Base-by-base conservation (phyloP, 192 early-diverging fungal genomes). In the Rhizoclosmatium sp. region DNA sequence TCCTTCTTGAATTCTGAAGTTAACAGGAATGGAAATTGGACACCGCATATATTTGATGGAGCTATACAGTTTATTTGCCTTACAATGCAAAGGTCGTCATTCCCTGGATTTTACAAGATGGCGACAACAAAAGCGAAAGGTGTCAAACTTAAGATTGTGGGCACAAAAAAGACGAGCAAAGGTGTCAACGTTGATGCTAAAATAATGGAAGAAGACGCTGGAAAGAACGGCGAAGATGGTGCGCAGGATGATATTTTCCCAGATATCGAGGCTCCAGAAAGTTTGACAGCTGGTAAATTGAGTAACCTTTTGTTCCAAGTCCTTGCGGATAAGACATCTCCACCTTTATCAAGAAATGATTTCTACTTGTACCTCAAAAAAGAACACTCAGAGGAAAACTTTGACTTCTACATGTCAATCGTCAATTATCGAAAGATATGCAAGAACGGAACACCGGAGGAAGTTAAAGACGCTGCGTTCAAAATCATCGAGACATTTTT, bases 401-500 rank as follows among this genome's bases (percentile, higher is more conserved):
- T 75, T 46, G 73, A 75, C 60, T 75, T 75, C 45, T 75, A 64
- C 73, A 75, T 75, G 60, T 75, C 73, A 10, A 45, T 75, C 16
- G 23, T 75, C 7, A 60, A 75, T n/a, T 75, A 75, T 59, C 58
- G 73, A 40, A 75, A 75, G 21, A 75, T 75, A 12, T 75, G 58
- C 45, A 75, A 60, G 44, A 44, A 2, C 16, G 67, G 67, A 42
- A 21, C 40, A 2, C 21, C 61, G 19, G 60, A 44, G 14, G 73
- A 75, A n/a, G 46, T 75, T 39, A 31, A 46, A n/a, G 59, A 64
- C 23, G 56, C 60, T 12, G 73, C 73, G 19, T 41, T 45, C 16
- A 75, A 59, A 44, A 71, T 82, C n/a, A 59, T 82, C 48, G 71
- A 75, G n/a, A 65, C 71, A 40, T 82, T 79, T 49, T n/a, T 82